Conservation (phyloP, 2,329 filamentous ascomycete genomes). For the Sarocladium kiliense region DNA sequence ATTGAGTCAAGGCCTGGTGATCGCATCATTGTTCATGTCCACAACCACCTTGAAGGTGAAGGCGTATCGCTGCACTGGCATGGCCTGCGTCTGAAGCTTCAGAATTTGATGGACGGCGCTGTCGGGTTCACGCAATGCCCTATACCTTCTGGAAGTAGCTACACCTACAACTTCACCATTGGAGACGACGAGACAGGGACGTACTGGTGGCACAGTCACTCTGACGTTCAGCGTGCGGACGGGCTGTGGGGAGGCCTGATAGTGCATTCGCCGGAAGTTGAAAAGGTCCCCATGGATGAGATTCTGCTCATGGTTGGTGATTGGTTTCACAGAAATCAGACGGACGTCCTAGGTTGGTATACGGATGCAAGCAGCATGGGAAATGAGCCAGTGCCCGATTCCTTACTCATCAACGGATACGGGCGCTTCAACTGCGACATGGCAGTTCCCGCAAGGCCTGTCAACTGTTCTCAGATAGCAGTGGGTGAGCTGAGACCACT, state of each 20-base stretch:
- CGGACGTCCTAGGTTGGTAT: constrained; percentile 26
- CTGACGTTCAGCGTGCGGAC: constrained; percentile 40
- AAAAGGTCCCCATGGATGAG: constrained; percentile 38
- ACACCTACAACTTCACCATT: constrained; percentile 52
- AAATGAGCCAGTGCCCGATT: constrained; percentile 32
- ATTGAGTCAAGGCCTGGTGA: constrained; percentile 69
- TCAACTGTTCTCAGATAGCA: constrained; percentile 15
- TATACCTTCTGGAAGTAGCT: constrained; percentile 43
- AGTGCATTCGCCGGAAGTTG: constrained; percentile 48
- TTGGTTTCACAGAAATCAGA: constrained; percentile 32
- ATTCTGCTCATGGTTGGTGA: constrained; percentile 45
- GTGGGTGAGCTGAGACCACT: constrained; percentile 14
- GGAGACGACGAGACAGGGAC: constrained; percentile 50
- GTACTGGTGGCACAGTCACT: constrained; percentile 58
- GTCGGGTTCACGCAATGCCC: constrained; percentile 42
- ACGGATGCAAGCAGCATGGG: constrained; percentile 29
- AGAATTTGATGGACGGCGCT: constrained; percentile 63
- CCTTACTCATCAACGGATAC: constrained; percentile 29
- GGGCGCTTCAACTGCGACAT: constrained; percentile 25
- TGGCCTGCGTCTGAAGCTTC: constrained; percentile 68
- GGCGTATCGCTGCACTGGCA: constrained; percentile 67
- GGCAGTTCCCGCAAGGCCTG: constrained; percentile 19
- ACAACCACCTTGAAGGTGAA: constrained; percentile 58
- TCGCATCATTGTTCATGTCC: constrained; percentile 60
- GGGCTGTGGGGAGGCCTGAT: constrained; percentile 55